Conservation (phyloP, 2,329 filamentous ascomycete species). For the Leptographium lundbergii region DNA sequence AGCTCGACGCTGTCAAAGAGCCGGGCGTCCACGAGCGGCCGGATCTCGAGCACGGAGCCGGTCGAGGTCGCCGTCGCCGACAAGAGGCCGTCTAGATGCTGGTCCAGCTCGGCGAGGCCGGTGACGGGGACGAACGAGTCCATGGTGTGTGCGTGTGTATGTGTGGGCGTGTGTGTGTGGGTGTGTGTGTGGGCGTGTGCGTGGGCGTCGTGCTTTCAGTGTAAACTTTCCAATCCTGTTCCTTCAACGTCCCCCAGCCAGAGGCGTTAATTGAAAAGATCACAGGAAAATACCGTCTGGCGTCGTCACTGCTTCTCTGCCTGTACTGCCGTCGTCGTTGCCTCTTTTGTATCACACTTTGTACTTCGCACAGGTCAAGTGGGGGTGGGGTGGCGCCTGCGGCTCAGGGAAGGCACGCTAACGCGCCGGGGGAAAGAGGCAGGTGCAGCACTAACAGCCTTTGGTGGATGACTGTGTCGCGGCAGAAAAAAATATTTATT, state of each 20-base stretch:
- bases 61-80: slow-evolving; percentile 10
- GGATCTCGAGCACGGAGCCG: slow-evolving; percentile 16
- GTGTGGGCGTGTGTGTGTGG: too few relatives aligned
- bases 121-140: slow-evolving; percentile 30
- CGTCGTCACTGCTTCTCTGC: slow-evolving; percentile 1
- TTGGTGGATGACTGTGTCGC: not conserved
- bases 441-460: not conserved
- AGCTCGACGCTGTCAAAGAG: slow-evolving; percentile 48
- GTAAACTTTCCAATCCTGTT: too few relatives aligned
- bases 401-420: not conserved
- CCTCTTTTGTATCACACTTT: not conserved
- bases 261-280: not conserved
- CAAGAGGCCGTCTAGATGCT: slow-evolving; percentile 39
- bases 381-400: not conserved
- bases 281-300: not conserved
- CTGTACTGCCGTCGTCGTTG: not conserved
- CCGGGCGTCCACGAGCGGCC: slow-evolving; percentile 28
- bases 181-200: too few relatives aligned
- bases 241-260: too few relatives aligned
- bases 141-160: slow-evolving; percentile 11
- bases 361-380: not conserved
- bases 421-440: not conserved
- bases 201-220: too few relatives aligned
- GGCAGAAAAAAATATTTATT: not conserved
- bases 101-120: slow-evolving; percentile 39